Conservation (phyloP, 2,329 filamentous ascomycete genomes). For the Whalleya microplaca region DNA sequence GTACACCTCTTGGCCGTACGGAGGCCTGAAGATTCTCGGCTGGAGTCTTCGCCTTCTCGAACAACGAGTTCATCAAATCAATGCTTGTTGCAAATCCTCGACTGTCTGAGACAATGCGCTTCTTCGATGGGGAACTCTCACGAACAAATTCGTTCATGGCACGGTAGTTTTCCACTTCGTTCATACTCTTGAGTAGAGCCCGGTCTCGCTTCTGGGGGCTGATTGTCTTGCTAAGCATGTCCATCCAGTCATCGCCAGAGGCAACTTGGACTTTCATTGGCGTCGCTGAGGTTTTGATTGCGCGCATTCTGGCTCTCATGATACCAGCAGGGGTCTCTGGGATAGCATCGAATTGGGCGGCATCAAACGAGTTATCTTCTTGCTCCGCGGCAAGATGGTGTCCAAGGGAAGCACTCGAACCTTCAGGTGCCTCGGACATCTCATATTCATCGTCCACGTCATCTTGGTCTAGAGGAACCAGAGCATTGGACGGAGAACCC, state of each 20-base stretch:
- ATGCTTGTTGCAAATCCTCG: constrained; percentile 84
- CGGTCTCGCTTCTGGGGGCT: constrained; percentile 93
- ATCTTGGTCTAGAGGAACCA: constrained; percentile 66
- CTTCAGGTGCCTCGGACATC: constrained; percentile 69
- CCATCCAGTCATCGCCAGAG: constrained; percentile 85
- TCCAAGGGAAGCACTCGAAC: constrained; percentile 78
- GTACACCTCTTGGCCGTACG: constrained; percentile 64
- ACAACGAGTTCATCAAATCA: constrained; percentile 94
- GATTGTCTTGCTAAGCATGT: constrained; percentile 91
- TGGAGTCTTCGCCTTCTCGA: constrained; percentile 70
- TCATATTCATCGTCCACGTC: constrained; percentile 78
- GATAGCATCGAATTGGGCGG: constrained; percentile 49
- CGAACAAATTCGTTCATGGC: constrained; percentile 37
- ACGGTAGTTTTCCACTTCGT: constrained; percentile 64
- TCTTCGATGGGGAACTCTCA: constrained; percentile 38
- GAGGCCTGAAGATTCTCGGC: constrained; percentile 57
- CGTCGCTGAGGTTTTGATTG: constrained; percentile 62
- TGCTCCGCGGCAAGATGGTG: constrained; percentile 79
- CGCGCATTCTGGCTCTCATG: constrained; percentile 66
- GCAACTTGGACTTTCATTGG: constrained; percentile 64
- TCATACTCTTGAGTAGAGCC: constrained; percentile 64
- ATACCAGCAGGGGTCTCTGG: constrained; percentile 63
- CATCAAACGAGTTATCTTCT: constrained; percentile 59
- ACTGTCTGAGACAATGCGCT: constrained; percentile 48
- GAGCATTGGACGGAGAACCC: constrained; percentile 71